phyloP scores from a whole-genome alignment of 1,139 yeast species.

The Meyerozyma guilliermondii region DNA sequence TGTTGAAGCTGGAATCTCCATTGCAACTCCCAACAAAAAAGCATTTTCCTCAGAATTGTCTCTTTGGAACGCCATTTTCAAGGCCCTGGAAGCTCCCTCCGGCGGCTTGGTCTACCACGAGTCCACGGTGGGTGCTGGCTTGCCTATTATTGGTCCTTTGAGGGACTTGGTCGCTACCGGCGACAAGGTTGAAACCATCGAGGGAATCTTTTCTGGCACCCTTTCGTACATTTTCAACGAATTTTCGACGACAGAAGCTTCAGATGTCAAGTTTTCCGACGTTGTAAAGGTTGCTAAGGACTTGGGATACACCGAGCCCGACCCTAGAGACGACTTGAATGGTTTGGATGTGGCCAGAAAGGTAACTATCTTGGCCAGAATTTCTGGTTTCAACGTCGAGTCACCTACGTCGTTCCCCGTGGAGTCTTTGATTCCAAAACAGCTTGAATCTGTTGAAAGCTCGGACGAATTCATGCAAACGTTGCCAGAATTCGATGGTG shows the following conservation, averaged over 20 bases:
- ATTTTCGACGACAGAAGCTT: constrained; percentile 64
- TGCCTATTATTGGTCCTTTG: constrained; percentile 86
- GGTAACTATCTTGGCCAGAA: constrained; percentile 90
- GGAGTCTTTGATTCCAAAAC: constrained; percentile 85
- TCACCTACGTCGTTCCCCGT: constrained; percentile 97
- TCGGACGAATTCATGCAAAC: constrained; percentile 75
- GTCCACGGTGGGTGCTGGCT: constrained; percentile 99
- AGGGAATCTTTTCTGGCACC: constrained; percentile 96
- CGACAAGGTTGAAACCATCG: constrained; percentile 83
- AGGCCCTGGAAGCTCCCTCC: constrained; percentile 40
- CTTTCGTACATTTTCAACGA: constrained; percentile 94
- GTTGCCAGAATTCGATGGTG: constrained; percentile 78
- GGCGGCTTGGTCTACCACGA: constrained; percentile 92
- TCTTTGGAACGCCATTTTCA: constrained; percentile 74
- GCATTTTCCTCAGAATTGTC: constrained; percentile 82
- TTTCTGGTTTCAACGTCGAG: constrained; percentile 78
- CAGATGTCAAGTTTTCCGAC: constrained; percentile 73
- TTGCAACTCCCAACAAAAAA: constrained; percentile 97
- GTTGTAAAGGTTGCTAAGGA: constrained; percentile 83
- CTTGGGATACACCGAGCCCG: constrained; percentile 97
- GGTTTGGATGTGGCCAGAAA: constrained; percentile 98
- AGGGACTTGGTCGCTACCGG: constrained; percentile 88
- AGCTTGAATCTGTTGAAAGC: constrained; percentile 66
- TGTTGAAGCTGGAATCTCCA: constrained; percentile 73
- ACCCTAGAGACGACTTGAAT: constrained; percentile 96